A percentile compares a stretch with the other conserved stretches of the same genome.
Conservation (phyloP, 768 basidiomycete species). For the Mycena alexandri region DNA sequence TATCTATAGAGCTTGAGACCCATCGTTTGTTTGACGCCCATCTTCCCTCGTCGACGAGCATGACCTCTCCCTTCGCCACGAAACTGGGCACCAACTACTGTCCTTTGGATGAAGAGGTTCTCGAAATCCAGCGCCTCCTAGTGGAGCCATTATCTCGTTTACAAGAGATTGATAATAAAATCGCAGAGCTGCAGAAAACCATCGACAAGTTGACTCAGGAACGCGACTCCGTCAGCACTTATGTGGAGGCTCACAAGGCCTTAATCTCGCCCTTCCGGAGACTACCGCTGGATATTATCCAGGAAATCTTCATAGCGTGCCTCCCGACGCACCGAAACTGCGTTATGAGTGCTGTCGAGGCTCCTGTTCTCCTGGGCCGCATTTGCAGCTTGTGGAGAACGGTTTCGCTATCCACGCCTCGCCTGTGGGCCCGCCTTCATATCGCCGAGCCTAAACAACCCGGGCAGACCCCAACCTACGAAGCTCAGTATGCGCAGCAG, state of each 20-base stretch:
- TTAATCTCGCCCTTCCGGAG: not conserved
- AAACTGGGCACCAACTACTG: slow-evolving; percentile 24
- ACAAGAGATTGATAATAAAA: not conserved
- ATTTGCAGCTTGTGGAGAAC: slow-evolving; percentile 33
- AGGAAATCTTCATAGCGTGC: slow-evolving; percentile 30
- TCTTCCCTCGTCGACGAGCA: too few relatives aligned
- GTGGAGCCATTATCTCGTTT: not conserved
- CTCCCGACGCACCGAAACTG: slow-evolving; percentile 24
- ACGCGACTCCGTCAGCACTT: not conserved
- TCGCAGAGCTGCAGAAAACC: slow-evolving; percentile 12
- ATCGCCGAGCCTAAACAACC: slow-evolving; percentile 10
- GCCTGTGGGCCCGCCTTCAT: slow-evolving; percentile 27
- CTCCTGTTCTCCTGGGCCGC: slow-evolving; percentile 29
- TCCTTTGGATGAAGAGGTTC: slow-evolving; percentile 9
- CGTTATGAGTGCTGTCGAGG: slow-evolving; percentile 20
- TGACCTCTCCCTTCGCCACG: slow-evolving; percentile 15
- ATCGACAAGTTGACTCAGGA: slow-evolving; percentile 2
- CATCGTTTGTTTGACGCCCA: too few relatives aligned
- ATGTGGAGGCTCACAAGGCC: slow-evolving; percentile 2
- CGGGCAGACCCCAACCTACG: too few relatives aligned
- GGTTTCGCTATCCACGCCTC: slow-evolving; percentile 16
- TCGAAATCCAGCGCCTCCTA: slow-evolving; percentile 12
- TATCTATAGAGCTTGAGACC: too few relatives aligned
- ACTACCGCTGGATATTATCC: slow-evolving; percentile 12
- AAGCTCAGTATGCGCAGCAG: not conserved